Base-by-base conservation (phyloP, 1,139 yeast species). In the Pichia kudriavzevii region DNA sequence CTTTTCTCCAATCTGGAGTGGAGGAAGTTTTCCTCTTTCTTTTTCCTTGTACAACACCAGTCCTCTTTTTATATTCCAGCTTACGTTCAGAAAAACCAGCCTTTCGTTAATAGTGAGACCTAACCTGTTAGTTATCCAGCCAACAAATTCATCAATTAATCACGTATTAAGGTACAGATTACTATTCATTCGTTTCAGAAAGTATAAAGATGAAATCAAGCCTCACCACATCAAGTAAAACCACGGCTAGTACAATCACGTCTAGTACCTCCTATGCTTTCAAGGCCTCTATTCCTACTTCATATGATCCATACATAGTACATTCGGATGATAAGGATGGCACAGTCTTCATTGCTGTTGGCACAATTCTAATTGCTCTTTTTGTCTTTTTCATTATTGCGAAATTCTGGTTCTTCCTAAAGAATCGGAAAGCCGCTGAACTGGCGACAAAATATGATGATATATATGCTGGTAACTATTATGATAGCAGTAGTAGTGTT, bases 321-420 rank as follows among this genome's bases (percentile, higher is more conserved):
- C 32, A 36, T n/a, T 38, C 59, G 5, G 35, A 40, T 4, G 46
- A 59, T 28, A 63, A 66, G 1, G 50, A 55, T 23, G 64, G 64
- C 23, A 50, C 69, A 14, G 64, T 69, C n/a, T 69, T 69, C 46
- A 64, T 69, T 15, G 53, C 66, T 2, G 55, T 66, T 9, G 75
- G 72, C 1, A 58, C 58, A 0, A 49, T 66, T 8, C 38, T 67
- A 3, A 57, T 58, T 3, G 47, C 58, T 6, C 20, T 59, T 3
- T 39, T 65, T 4, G 28, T 56, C 9, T 41, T 51, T 7, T 31
- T 60, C 3, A 35, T 55, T 3, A 18, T 46, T 5, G 56, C 54
- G 36, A 51, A 63, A 32, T 31, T 62, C 5, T 45, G 53, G 14
- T 43, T 50, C 8, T 57, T 54, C 46, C 16, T 59, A 21, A 43